phyloP scores from a whole-genome alignment of 140 eudicot species.

The Oenanthe javanica region DNA sequence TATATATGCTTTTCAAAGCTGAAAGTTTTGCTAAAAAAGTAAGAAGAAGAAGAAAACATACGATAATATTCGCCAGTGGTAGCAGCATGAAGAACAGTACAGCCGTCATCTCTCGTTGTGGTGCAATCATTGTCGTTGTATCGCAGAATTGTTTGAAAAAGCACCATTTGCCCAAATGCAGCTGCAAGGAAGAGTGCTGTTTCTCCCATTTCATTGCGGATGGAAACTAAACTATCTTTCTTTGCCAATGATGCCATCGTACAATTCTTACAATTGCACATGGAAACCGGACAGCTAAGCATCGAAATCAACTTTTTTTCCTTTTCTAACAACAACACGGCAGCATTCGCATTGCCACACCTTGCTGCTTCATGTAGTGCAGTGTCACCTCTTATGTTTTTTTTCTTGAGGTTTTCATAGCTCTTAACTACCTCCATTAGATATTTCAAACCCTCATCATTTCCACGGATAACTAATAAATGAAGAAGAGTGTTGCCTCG shows the following conservation, averaged over 20 bases:
- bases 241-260: background rate
- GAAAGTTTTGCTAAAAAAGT: background rate
- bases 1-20: background rate
- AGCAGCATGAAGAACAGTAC: slow-evolving; percentile 13
- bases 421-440: background rate
- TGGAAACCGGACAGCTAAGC: background rate
- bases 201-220: background rate
- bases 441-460: background rate
- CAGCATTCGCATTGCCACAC: background rate
- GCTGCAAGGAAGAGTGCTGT: slow-evolving; percentile 8
- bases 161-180: background rate
- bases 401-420: background rate
- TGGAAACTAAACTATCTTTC: background rate
- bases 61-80: slow-evolving; percentile 6
- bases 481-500: slow-evolving; percentile 15
- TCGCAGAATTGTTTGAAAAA: background rate
- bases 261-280: background rate
- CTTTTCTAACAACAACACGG: background rate
- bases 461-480: slow-evolving; percentile 9
- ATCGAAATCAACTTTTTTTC: background rate
- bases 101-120: background rate
- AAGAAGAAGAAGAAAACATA: background rate
- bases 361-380: slow-evolving; percentile 13
- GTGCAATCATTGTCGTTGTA: background rate
- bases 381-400: slow-evolving; percentile 8